These are phyloP conservation scores for Sphaerobolus stellatus DNA, from an alignment of 1,284 basidiomycete genomes.

Conservation along the genomic window DNA sequence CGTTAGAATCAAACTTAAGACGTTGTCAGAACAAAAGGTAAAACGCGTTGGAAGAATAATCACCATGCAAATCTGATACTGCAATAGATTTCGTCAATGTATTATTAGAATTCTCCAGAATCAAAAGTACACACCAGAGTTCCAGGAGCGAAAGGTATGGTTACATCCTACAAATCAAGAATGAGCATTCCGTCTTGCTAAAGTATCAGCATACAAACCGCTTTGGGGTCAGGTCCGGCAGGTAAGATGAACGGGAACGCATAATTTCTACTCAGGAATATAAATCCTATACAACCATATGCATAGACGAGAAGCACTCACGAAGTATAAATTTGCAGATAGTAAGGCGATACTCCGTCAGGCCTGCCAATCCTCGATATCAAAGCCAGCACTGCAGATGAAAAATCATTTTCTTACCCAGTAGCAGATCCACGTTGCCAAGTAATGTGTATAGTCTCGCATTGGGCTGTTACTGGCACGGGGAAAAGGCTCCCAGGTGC, in stretches of 20 bases:
- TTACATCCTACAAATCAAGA: slow-evolving; percentile 45
- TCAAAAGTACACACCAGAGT: slow-evolving; percentile 44
- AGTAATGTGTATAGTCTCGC: slow-evolving; percentile 50
- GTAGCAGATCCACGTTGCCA: slow-evolving; percentile 47
- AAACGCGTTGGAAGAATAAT: slow-evolving; percentile 9
- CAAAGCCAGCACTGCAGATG: neutral
- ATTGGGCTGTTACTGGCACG: slow-evolving; percentile 43
- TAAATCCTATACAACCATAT: neutral
- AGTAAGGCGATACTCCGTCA: slow-evolving; percentile 5
- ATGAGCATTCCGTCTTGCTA: neutral
- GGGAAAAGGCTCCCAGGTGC: slow-evolving; percentile 1
- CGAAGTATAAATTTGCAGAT: slow-evolving; percentile 10
- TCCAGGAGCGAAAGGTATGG: slow-evolving; percentile 56
- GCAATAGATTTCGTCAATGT: neutral
- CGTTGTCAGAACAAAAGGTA: slow-evolving; percentile 4
- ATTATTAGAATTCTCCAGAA: neutral
- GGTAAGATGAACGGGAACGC: slow-evolving; percentile 5
- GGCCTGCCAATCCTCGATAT: neutral
- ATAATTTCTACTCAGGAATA: slow-evolving; percentile 2
- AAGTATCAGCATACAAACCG: neutral
- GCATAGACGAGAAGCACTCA: neutral
- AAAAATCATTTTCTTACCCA: slow-evolving; percentile 45
- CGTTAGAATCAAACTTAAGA: slow-evolving; percentile 51
- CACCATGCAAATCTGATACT: slow-evolving; percentile 70
- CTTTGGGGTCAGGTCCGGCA: slow-evolving; percentile 1